Evolutionary conservation across 2,329 filamentous ascomycete genomes (phyloP).

Genomic region (Aspergillus sp.): DNA sequence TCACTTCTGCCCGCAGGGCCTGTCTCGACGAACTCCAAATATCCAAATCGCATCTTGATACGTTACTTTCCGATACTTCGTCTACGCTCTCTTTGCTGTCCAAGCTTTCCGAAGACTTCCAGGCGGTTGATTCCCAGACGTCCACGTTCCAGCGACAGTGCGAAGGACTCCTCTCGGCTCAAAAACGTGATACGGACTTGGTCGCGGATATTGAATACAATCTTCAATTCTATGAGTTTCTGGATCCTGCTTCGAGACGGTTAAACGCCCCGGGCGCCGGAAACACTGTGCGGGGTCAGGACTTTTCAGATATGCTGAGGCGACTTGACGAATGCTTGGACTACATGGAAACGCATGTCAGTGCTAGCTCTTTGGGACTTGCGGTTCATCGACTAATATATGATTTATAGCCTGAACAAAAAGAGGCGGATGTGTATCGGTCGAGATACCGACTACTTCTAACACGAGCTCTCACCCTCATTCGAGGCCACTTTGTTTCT

Average conservation of each 20-base stretch:
- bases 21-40: conserved; percentile 82
- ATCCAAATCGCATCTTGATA: conserved; percentile 80
- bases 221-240: conserved; percentile 90
- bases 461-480: conserved; percentile 68
- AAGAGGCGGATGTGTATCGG: conserved; percentile 84
- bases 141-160: conserved; percentile 92
- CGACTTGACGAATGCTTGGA: conserved; percentile 88
- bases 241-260: conserved; percentile 86
- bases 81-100: conserved; percentile 76
- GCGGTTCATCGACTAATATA: conserved; percentile 4
- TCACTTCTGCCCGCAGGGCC: conserved; percentile 52
- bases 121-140: conserved; percentile 84
- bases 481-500: conserved; percentile 68
- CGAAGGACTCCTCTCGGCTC: conserved; percentile 81
- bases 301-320: conserved; percentile 84
- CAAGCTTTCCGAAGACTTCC: conserved; percentile 82
- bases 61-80: conserved; percentile 76
- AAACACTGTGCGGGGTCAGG: conserved; percentile 79
- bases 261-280: conserved; percentile 91
- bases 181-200: conserved; percentile 75
- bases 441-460: conserved; percentile 85
- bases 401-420: conserved; percentile 69
- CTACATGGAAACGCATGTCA: conserved; percentile 86
- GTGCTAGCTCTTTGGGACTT: conserved; percentile 32
- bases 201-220: conserved; percentile 86